Base-by-base conservation (phyloP, 768 basidiomycete species). In the Infundibulicybe gibba region DNA sequence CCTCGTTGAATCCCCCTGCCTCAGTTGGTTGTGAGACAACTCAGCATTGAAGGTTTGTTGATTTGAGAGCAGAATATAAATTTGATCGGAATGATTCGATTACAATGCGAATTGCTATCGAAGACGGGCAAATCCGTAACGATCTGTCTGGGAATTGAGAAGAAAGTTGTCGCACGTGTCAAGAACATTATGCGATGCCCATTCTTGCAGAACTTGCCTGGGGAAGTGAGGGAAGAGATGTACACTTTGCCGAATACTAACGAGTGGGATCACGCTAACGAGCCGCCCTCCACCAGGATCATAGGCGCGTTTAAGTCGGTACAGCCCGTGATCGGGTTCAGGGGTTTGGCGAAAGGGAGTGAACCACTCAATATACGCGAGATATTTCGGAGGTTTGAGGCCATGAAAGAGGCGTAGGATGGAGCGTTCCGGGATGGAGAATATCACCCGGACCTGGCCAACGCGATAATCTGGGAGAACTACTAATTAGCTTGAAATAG, bases 281-380 rank as follows among this genome's bases (percentile, higher is more conserved):
- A 53, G 20, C 8, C 40, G 44, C 8, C 42, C 17, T 6, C 54
- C 52, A 50, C 54, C 34, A 9, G 32, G 33, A 8, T 40, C 25
- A n/a, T 37, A 10, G 2, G 38, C 6, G 3, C 48, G 47, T 5
- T 10, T 32, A 12, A 57, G 16, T 32, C 45, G 55, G 41, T 62
- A 60, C 47, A 60, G 34, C 34, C 20, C 31, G 30, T 55, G 51
- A 33, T 54, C 10, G 15, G 41, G 37, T 6, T 60, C 55, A 2
- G 53, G 49, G 13, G 14, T 15, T n/a, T 14, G 5, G 15, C 45
- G 20, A 41, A 61, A 61, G 2, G 49, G 32, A 13, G 56, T 52
- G 46, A 56, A 64, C 59, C 62, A 62, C 44, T 65, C 57, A 10
- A 64, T 52, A 46, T 62, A 63, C 2, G 61, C 63, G n/a, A 64